Evolutionary conservation across 768 basidiomycete species (phyloP).

Genomic region (Chlorophyllum brunneum): DNA sequence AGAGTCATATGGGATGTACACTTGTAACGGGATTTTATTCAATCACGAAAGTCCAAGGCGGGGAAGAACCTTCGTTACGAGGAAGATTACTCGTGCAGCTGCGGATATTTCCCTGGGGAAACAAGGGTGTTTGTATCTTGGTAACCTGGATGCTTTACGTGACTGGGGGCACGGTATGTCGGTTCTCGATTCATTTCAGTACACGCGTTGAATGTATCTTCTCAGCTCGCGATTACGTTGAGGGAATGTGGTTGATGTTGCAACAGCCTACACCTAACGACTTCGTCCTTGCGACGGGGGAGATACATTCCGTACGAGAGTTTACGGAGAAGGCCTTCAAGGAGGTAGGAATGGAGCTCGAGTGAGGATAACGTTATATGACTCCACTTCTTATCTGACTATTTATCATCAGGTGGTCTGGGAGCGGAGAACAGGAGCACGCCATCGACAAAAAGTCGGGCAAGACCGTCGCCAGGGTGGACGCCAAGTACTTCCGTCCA

Average conservation of each 20-base stretch:
- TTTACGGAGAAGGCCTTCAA: slow-evolving; percentile 87
- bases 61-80: slow-evolving; percentile 92
- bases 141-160: slow-evolving; percentile 91
- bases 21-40: slow-evolving; percentile 96
- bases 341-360: slow-evolving; percentile 61
- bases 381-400: background rate
- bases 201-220: background rate
- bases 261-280: slow-evolving; percentile 83
- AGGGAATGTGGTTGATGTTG: slow-evolving; percentile 98
- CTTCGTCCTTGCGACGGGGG: slow-evolving; percentile 93
- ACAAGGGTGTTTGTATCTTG: slow-evolving; percentile 87
- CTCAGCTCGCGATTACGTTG: slow-evolving; percentile 83
- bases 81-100: slow-evolving; percentile 90
- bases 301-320: slow-evolving; percentile 93
- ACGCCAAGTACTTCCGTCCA: slow-evolving; percentile 89
- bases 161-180: slow-evolving; percentile 93
- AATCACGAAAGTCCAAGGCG: slow-evolving; percentile 96
- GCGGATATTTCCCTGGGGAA: slow-evolving; percentile 91
- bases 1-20: slow-evolving; percentile 95
- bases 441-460: slow-evolving; percentile 69
- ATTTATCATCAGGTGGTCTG: slow-evolving; percentile 59
- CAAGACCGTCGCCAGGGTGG: slow-evolving; percentile 77
- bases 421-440: slow-evolving; percentile 71
- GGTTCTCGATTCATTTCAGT: background rate
- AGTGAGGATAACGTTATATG: slow-evolving; percentile 35